Evolutionary conservation across 331 rosid species (phyloP).

Genomic region (Malus hybrid): DNA sequence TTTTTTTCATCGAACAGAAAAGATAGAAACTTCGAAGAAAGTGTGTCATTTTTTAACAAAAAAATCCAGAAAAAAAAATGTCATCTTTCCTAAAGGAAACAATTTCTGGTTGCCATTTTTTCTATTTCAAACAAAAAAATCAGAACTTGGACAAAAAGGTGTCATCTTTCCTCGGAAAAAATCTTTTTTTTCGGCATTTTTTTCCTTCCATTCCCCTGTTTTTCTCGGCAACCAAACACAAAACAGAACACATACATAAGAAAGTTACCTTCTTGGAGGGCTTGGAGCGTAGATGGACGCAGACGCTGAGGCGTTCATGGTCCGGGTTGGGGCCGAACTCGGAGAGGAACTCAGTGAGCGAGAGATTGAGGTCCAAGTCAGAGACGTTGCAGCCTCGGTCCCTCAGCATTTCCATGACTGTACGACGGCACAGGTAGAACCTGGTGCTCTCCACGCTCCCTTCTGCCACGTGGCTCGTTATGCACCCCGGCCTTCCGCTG

Average conservation of each 20-base stretch:
- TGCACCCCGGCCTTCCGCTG: conserved; percentile 3
- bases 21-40: background rate
- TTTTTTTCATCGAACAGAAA: background rate
- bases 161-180: background rate
- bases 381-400: conserved; percentile 46
- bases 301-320: conserved; percentile 16
- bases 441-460: conserved; percentile 30
- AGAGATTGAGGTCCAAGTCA: conserved; percentile 18
- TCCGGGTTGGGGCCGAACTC: conserved; percentile 28
- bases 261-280: conserved; percentile 21
- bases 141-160: background rate
- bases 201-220: background rate
- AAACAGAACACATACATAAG: background rate
- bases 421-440: conserved; percentile 23
- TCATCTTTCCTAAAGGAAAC: no score
- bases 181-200: background rate
- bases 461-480: background rate
- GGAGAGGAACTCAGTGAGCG: conserved; percentile 26
- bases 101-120: no score
- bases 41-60: background rate
- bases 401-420: conserved; percentile 36
- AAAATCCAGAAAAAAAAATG: no score
- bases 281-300: conserved; percentile 19
- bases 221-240: background rate
- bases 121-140: background rate